Evolutionary conservation across 352 stramenopile genomes (phyloP).

Genomic region (Globisporangium recalcitrans): DNA sequence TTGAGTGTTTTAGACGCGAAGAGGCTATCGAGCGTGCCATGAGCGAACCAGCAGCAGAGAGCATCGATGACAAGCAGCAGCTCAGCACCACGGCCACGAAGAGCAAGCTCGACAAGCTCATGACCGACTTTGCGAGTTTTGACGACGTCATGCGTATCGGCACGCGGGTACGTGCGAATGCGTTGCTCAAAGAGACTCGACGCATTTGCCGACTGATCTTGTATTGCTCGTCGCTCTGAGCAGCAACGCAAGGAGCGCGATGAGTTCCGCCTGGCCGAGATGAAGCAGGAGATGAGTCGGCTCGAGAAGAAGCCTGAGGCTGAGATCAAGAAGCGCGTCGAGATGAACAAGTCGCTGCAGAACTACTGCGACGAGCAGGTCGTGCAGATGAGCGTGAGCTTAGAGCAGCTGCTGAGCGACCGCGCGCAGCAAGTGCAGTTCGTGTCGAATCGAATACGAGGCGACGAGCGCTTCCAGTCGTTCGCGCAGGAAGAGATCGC

Average conservation of each 20-base stretch:
- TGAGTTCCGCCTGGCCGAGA: conserved; percentile 89
- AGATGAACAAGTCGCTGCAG: conserved; percentile 92
- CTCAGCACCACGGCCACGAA: conserved; percentile 71
- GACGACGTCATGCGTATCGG: conserved; percentile 85
- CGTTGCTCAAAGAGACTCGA: background rate
- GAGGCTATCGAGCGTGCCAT: background rate
- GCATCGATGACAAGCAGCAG: conserved; percentile 13
- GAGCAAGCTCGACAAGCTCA: conserved; percentile 79
- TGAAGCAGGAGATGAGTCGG: conserved; percentile 88
- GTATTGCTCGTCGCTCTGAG: no score
- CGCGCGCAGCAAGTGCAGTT: conserved; percentile 78
- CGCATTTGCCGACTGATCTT: background rate
- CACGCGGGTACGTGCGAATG: conserved; percentile 38
- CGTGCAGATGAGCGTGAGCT: conserved; percentile 69
- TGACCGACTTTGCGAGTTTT: conserved; percentile 81
- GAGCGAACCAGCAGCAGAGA: background rate
- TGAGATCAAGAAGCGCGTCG: conserved; percentile 92
- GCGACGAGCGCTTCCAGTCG: conserved; percentile 68
- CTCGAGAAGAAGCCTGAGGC: conserved; percentile 89
- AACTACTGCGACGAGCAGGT: conserved; percentile 89
- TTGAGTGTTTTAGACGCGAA: background rate
- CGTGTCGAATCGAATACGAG: conserved; percentile 61
- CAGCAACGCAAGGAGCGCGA: conserved; percentile 90
- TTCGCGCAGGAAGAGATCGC: conserved; percentile 69
- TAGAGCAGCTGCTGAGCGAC: conserved; percentile 76